Evolutionary conservation across 441 rosid species (phyloP).

Genomic region (Aquilaria agallochum): DNA sequence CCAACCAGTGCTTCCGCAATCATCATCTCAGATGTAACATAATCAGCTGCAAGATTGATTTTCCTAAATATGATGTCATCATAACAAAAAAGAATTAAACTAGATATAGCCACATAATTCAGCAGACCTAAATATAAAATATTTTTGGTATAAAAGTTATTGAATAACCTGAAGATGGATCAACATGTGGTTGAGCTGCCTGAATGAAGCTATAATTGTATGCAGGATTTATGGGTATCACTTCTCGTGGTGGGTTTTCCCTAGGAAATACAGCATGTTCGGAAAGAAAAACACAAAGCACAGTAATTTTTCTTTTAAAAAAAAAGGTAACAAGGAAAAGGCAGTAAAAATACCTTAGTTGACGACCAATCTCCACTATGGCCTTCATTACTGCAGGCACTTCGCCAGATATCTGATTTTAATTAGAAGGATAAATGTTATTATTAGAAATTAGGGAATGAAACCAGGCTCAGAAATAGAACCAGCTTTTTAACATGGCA

Average conservation of each 20-base stretch:
- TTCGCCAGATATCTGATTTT: slow-evolving; percentile 51
- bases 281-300: too few species aligned
- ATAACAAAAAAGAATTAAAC: slow-evolving; percentile 39
- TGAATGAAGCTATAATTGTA: slow-evolving; percentile 38
- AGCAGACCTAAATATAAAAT: slow-evolving; percentile 19
- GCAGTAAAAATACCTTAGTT: slow-evolving; percentile 35
- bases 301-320: too few species aligned
- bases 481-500: too few species aligned
- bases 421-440: slow-evolving; percentile 2
- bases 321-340: too few species aligned
- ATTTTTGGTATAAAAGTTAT: slow-evolving; percentile 5
- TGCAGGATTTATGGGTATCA: slow-evolving; percentile 58
- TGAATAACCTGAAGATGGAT: slow-evolving; percentile 56
- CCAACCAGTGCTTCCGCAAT: slow-evolving; percentile 56
- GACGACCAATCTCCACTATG: slow-evolving; percentile 50
- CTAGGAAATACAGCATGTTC: slow-evolving; percentile 13
- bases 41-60: slow-evolving; percentile 72
- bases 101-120: slow-evolving; percentile 26
- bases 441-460: neutral
- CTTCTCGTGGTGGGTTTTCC: slow-evolving; percentile 61
- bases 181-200: slow-evolving; percentile 33
- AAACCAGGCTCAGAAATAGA: neutral
- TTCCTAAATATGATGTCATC: slow-evolving; percentile 61
- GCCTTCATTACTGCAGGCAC: slow-evolving; percentile 55
- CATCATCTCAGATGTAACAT: slow-evolving; percentile 60